phyloP scores from a whole-genome alignment of 768 basidiomycete species.

The Kwoniella sp. region DNA sequence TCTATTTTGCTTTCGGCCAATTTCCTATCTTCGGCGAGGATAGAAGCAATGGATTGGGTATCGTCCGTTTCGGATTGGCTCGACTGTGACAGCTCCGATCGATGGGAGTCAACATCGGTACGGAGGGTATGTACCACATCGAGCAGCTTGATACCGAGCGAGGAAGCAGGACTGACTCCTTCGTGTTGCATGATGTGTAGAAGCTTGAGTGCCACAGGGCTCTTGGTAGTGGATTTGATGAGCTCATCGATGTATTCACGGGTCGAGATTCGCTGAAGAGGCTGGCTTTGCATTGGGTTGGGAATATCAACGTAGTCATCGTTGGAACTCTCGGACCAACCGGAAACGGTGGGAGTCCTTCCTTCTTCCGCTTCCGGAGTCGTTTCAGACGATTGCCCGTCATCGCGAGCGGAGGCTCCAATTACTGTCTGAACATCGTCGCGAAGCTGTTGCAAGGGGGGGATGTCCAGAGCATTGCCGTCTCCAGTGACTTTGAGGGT shows the following conservation, averaged over 20 bases:
- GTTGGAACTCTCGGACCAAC: background rate
- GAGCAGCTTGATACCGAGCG: constrained; percentile 35
- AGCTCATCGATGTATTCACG: constrained; percentile 14
- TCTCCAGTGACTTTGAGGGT: background rate
- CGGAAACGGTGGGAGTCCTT: too few species aligned
- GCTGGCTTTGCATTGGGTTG: background rate
- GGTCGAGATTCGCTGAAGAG: constrained; percentile 12
- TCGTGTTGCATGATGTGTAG: constrained; percentile 32
- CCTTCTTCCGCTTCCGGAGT: too few species aligned
- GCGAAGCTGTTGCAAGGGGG: too few species aligned
- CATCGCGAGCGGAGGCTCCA: too few species aligned
- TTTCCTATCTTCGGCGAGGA: background rate
- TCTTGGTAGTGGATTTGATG: constrained; percentile 22
- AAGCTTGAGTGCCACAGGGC: constrained; percentile 22
- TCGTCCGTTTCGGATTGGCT: background rate
- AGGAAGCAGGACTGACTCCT: constrained; percentile 29
- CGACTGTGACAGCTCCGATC: background rate
- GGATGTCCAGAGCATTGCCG: too few species aligned
- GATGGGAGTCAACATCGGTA: background rate
- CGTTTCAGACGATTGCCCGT: too few species aligned
- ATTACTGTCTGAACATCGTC: too few species aligned
- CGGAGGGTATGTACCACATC: constrained; percentile 30
- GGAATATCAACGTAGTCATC: background rate
- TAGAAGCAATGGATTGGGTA: background rate
- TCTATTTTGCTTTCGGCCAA: constrained; percentile 23